Base-by-base conservation (phyloP, 176 grass and related monocot species). In the Secale cereale region DNA sequence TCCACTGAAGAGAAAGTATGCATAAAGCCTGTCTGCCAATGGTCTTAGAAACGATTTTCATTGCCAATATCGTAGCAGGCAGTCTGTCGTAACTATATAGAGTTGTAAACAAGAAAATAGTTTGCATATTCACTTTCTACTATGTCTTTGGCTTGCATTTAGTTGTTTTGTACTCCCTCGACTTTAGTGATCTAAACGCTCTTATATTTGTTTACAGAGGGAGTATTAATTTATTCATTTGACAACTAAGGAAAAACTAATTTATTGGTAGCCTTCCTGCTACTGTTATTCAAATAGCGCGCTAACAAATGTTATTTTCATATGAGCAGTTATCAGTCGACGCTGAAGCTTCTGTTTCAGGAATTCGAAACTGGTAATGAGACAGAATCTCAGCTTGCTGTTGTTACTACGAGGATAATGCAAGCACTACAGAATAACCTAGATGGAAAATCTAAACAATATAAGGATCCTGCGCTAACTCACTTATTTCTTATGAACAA, bases 401-500 rank as follows among this genome's bases (percentile, higher is more conserved):
- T 90, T 82, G 89, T 98, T 79, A 98, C 93, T 79, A 98, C 86
- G 85, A 82, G 96, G 62, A 98, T 98, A 85, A 98, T 98, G 93
- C 96, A 98, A 93, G 93, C 96, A 64, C 83, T 98, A 78, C 96
- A 95, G 87, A 95, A 83, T 92, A 98, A 95, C 68, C 81, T 98
- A 84, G 96, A 98, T 87, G 91, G 89, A 59, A 98, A 98, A 86
- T 98, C 93, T 22, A 98, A 95, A 63, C 93, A 89, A 45, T 98
- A 98, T 45, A 98, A 86, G 86, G 96, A 98, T 82, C 86, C 93
- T 81, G 87, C 96, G 71, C 65, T 98, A 73, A 91, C 93, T 80
- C 79, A 89, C 74, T 69, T 98, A 32, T 98, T 98, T 90, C 89
- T 95, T 73, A 98, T 98, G 96, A 98, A 98, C 73, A 98, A 98